Evolutionary conservation across 2,329 filamentous ascomycete genomes (phyloP).

Genomic region (Trichoderma sp.): DNA sequence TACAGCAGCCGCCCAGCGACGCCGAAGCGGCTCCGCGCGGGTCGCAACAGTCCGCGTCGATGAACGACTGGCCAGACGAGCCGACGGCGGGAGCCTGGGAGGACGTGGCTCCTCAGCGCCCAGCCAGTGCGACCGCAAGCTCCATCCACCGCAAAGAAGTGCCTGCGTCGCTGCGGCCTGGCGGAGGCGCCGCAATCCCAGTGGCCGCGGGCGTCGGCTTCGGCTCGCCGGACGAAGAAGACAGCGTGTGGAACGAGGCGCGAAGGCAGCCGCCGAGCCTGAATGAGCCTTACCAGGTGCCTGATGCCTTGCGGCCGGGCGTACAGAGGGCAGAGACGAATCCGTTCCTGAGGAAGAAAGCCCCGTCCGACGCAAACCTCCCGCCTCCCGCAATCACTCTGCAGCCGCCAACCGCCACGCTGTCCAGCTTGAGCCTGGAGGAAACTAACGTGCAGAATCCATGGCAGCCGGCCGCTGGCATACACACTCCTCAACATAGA

Average conservation of each 20-base stretch:
- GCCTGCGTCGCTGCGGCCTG: conserved; percentile 41
- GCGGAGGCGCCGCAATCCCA: conserved; percentile 30
- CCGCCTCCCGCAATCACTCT: conserved; percentile 1
- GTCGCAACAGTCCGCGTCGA: not conserved
- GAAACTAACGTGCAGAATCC: conserved; percentile 45
- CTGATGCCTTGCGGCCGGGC: conserved; percentile 42
- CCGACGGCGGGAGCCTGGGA: conserved; percentile 22
- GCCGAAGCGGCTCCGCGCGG: conserved; percentile 6
- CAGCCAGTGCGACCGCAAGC: not conserved
- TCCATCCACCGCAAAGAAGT: conserved; percentile 31
- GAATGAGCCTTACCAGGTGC: conserved; percentile 33
- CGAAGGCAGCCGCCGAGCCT: conserved; percentile 30
- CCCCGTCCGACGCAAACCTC: conserved; percentile 31
- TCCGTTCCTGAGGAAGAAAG: conserved; percentile 56
- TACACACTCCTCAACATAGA: conserved; percentile 24
- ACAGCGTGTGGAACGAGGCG: conserved; percentile 40
- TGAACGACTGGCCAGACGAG: conserved; percentile 22
- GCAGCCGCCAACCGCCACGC: conserved; percentile 41
- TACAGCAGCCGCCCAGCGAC: conserved; percentile 15
- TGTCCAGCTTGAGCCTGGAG: conserved; percentile 48
- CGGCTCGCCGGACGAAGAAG: conserved; percentile 35
- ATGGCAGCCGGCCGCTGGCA: conserved; percentile 39
- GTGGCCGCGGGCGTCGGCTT: conserved; percentile 24
- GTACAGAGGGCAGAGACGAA: conserved; percentile 50
- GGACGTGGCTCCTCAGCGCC: conserved; percentile 19